A percentile compares a stretch with the other conserved stretches of the same genome.
These are phyloP conservation scores for Nosema granulosis DNA, from an alignment of 371 early-diverging fungal species.

Conservation along the genomic window DNA sequence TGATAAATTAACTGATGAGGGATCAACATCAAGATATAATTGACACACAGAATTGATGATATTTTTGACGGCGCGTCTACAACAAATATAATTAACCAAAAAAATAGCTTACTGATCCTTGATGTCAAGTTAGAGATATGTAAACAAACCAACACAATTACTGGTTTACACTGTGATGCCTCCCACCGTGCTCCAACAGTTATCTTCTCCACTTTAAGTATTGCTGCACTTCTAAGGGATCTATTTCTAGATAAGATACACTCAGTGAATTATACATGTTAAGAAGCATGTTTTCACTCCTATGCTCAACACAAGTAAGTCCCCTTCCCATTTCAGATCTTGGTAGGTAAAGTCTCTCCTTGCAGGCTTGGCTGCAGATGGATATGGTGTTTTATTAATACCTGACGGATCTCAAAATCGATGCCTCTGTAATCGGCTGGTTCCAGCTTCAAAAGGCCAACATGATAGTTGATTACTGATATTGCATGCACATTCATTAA, in stretches of 20 bases:
- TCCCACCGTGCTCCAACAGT: too few species aligned
- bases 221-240: background rate
- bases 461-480: conserved; percentile 3
- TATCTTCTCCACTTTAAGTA: background rate
- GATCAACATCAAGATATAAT: too few species aligned
- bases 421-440: background rate
- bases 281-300: background rate
- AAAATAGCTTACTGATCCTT: too few species aligned
- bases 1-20: too few species aligned
- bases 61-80: too few species aligned
- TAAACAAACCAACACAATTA: too few species aligned
- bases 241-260: conserved; percentile 5
- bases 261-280: conserved; percentile 5
- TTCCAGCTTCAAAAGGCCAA: background rate
- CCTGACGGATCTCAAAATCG: conserved; percentile 1
- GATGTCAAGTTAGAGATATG: too few species aligned
- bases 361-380: conserved; percentile 8
- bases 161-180: too few species aligned
- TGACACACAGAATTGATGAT: too few species aligned
- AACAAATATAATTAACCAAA: too few species aligned
- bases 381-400: conserved; percentile 1
- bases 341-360: background rate
- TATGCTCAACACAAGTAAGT: background rate
- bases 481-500: conserved; percentile 14
- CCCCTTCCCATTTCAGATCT: conserved; percentile 10